These are phyloP conservation scores for Penicillium expansum DNA, from an alignment of 2,329 filamentous ascomycete species.

Conservation along the genomic window DNA sequence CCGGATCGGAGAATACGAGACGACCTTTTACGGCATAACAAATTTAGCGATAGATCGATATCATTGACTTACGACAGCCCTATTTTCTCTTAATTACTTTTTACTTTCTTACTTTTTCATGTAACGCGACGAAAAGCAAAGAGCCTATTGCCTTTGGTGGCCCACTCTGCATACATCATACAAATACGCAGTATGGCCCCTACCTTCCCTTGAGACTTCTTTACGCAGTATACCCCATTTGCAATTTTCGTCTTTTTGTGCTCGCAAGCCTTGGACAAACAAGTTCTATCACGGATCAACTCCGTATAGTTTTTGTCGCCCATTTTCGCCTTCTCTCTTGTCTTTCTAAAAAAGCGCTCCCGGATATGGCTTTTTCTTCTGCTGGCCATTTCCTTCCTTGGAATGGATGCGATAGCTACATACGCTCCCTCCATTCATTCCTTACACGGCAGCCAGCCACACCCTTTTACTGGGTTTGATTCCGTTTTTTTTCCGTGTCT, in stretches of 20 bases:
- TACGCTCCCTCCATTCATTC: background rate
- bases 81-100: conserved; percentile 7
- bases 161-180: background rate
- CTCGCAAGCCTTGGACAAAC: background rate
- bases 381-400: background rate
- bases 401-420: background rate
- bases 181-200: background rate
- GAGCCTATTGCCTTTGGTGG: background rate
- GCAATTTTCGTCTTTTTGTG: background rate
- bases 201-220: conserved; percentile 7
- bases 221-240: conserved; percentile 24
- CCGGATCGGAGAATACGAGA: conserved; percentile 15
- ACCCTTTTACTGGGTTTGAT: too few relatives aligned
- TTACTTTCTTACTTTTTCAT: conserved; percentile 6
- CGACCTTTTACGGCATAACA: conserved; percentile 33
- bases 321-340: background rate
- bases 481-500: background rate
- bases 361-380: background rate
- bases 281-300: conserved; percentile 1
- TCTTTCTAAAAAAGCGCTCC: background rate
- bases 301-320: background rate
- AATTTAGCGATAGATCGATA: conserved; percentile 25
- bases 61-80: conserved; percentile 25
- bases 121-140: conserved; percentile 18
- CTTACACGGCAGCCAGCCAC: background rate